Evolutionary conservation across 805 yeast genomes (phyloP), one percentile per base, ranked within the genome.

Genomic region (Metschnikowia cerradonensis): DNA sequence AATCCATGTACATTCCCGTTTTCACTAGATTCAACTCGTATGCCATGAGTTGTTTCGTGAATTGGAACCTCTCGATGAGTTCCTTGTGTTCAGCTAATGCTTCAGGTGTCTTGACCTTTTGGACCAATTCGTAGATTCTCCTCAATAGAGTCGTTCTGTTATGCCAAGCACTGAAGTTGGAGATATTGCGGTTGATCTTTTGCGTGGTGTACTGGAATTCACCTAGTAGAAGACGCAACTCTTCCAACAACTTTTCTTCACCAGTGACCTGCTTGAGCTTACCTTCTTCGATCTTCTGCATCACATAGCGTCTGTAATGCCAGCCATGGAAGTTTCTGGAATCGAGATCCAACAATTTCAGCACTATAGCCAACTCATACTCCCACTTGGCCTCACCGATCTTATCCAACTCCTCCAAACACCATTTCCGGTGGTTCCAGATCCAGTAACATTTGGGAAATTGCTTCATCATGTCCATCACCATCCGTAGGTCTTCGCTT

Each of bases 151-250:
- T 83, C 1, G 90, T 79, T 55, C 98, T 75, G 65, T 89, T 88
- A 66, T 92, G 97, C 96, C 96, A 90, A 5, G 99, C 98, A 2
- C 96, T 88, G 61, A 86, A 94, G 67, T 94, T 94, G 36, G 97
- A 88, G 51, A 91, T 89, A 66, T 94, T 88, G 49, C 76, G 78
- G 60, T 86, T 87, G 59, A 94, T 90, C 71, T 84, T 86, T 46
- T 71, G 67, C 0, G 92, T 86, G 1, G 97, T 90, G 67, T 82
- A 92, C 23, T 78, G 77, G 58, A 90, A 83, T 66, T 92, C 98
- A n/a, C 58, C 63, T 33, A 76, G 61, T 30, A 43, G 45, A 31
- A 23, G 32, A 7, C 22, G 37, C n/a, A 38, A 42, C 6, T 38
- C 40, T 20, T 17, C 23, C 17, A 43, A 47, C 3, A 19, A 17